phyloP scores from a whole-genome alignment of 2,329 filamentous ascomycete species.

The Aureobasidium sp. region DNA sequence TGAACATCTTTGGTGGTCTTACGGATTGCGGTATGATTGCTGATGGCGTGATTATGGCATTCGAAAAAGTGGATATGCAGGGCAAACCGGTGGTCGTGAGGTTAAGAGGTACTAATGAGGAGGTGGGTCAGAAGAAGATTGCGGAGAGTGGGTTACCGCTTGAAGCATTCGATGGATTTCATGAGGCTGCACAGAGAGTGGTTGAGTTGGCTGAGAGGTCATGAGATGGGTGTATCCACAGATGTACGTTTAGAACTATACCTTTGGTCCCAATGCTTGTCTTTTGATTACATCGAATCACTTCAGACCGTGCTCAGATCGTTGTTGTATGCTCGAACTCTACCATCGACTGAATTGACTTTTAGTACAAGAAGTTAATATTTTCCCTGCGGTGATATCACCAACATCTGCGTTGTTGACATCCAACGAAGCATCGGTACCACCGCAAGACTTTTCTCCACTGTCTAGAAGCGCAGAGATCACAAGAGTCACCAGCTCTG shows the following conservation, averaged over 20 bases:
- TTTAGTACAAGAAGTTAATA: too few species aligned
- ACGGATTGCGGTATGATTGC: constrained; percentile 78
- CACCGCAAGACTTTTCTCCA: too few species aligned
- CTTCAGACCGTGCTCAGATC: too few species aligned
- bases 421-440: too few species aligned
- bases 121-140: constrained; percentile 60
- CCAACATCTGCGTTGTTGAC: too few species aligned
- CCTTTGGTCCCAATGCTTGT: too few species aligned
- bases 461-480: too few species aligned
- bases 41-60: constrained; percentile 62
- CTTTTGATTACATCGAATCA: too few species aligned
- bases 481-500: too few species aligned
- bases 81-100: constrained; percentile 64
- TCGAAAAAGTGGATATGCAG: constrained; percentile 52
- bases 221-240: not conserved
- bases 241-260: not conserved
- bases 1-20: constrained; percentile 63
- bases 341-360: too few species aligned
- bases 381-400: too few species aligned
- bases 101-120: constrained; percentile 66
- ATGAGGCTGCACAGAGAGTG: constrained; percentile 60
- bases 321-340: too few species aligned
- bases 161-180: constrained; percentile 65
- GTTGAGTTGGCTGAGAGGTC: constrained; percentile 45
- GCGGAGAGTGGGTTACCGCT: constrained; percentile 57